A percentile compares a stretch with the other conserved stretches of the same genome.
phyloP scores from a whole-genome alignment of 176 grass and related monocot species.

The Avena atlantica region DNA sequence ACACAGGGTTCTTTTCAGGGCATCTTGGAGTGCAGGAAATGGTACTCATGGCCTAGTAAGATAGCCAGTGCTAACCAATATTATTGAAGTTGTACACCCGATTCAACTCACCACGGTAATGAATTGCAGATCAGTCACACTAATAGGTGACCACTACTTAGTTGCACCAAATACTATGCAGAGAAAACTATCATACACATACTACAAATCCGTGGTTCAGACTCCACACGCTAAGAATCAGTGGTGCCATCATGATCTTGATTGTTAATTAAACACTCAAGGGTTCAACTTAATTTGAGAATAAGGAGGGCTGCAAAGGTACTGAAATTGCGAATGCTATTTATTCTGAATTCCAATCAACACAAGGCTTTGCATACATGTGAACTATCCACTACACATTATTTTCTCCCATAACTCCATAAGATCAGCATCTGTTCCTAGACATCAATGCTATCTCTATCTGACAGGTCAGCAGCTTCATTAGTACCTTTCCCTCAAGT shows the following conservation, averaged over 20 bases:
- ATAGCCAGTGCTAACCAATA: neutral
- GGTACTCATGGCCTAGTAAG: neutral
- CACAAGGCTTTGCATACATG: neutral
- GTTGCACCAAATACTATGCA: neutral
- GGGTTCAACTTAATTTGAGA: conserved; percentile 80
- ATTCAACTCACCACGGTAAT: neutral
- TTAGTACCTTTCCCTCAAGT: neutral
- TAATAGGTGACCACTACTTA: too few relatives aligned
- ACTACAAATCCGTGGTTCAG: neutral
- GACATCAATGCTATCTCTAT: neutral
- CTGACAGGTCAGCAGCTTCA: neutral
- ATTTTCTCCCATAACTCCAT: neutral
- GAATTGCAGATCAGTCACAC: neutral
- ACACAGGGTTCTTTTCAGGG: neutral
- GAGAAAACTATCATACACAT: neutral
- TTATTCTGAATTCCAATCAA: neutral
- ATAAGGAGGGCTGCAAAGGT: conserved; percentile 70
- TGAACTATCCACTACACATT: neutral
- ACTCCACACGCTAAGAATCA: neutral
- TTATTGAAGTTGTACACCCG: neutral
- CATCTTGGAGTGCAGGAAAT: neutral
- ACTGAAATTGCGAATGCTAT: neutral
- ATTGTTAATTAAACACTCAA: neutral
- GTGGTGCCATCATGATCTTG: neutral
- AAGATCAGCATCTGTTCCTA: neutral